Percentiles rank a stretch among this genome's conserved stretches.
Conservation (phyloP, 495 filamentous ascomycete genomes). For the Hamigera avellanea region DNA sequence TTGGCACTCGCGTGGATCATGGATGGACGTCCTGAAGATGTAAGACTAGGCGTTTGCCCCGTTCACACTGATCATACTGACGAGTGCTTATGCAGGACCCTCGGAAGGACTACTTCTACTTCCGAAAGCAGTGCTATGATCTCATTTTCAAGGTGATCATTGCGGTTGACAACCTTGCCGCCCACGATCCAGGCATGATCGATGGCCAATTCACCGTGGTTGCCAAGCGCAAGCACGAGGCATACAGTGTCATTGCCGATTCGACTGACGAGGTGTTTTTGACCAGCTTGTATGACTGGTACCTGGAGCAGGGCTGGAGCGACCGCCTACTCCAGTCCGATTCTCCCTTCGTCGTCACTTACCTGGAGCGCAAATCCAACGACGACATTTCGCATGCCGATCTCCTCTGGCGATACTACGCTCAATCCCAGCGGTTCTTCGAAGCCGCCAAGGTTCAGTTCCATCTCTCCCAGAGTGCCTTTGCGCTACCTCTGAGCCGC, state of each 20-base stretch:
- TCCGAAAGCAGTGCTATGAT: slow-evolving; percentile 69
- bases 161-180: slow-evolving; percentile 58
- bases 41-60: slow-evolving; percentile 13
- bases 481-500: slow-evolving; percentile 59
- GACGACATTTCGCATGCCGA: slow-evolving; percentile 68
- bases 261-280: slow-evolving; percentile 89
- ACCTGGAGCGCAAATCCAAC: slow-evolving; percentile 60
- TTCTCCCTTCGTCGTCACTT: slow-evolving; percentile 76
- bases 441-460: slow-evolving; percentile 79
- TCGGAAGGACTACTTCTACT: slow-evolving; percentile 51
- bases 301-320: slow-evolving; percentile 66
- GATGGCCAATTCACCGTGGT: slow-evolving; percentile 68
- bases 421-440: slow-evolving; percentile 64
- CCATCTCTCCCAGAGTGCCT: slow-evolving; percentile 69
- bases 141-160: slow-evolving; percentile 68
- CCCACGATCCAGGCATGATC: slow-evolving; percentile 51
- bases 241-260: slow-evolving; percentile 72
- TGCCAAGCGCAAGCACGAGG: slow-evolving; percentile 70
- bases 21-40: slow-evolving; percentile 45
- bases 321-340: slow-evolving; percentile 75
- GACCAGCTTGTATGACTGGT: slow-evolving; percentile 94
- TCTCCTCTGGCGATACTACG: slow-evolving; percentile 85
- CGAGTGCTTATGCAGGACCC: slow-evolving; percentile 44
- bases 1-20: slow-evolving; percentile 65
- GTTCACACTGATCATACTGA: slow-evolving; percentile 21